Evolutionary conservation across 1,284 basidiomycete species (phyloP).

Genomic region (Ganoderma resinaceum): DNA sequence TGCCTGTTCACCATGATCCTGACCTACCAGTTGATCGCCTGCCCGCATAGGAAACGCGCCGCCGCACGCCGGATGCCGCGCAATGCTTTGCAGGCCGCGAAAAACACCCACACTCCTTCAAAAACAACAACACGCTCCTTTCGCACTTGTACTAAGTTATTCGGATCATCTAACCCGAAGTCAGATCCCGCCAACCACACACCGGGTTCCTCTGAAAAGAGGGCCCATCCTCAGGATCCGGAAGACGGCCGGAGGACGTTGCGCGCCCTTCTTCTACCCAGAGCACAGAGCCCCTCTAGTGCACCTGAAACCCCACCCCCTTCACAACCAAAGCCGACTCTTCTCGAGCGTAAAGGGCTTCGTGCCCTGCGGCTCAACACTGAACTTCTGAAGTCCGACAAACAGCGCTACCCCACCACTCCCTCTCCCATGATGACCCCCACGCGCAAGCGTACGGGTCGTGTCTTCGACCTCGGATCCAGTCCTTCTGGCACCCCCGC

Average conservation of each 20-base stretch:
- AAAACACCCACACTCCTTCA: constrained; percentile 29
- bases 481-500: constrained; percentile 10
- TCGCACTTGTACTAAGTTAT: constrained; percentile 1
- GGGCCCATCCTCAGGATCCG: neutral
- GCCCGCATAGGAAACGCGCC: constrained; percentile 25
- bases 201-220: constrained; percentile 10
- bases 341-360: constrained; percentile 21
- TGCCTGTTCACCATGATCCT: constrained; percentile 37
- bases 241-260: constrained; percentile 12
- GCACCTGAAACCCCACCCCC: constrained; percentile 22
- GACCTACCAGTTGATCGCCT: constrained; percentile 38
- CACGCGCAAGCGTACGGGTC: constrained; percentile 24
- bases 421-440: constrained; percentile 15
- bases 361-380: constrained; percentile 23
- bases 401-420: constrained; percentile 22
- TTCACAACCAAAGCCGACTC: constrained; percentile 4
- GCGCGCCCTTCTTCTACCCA: constrained; percentile 26
- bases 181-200: neutral
- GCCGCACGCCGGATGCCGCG: constrained; percentile 13
- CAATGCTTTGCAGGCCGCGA: constrained; percentile 12
- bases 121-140: constrained; percentile 18
- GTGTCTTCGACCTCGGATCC: constrained; percentile 29
- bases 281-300: constrained; percentile 16
- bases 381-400: neutral
- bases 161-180: constrained; percentile 2